Evolutionary conservation across 2,329 filamentous ascomycete genomes (phyloP), one percentile per base, ranked within the genome.

Genomic region (Pestalotiopsis sp.): DNA sequence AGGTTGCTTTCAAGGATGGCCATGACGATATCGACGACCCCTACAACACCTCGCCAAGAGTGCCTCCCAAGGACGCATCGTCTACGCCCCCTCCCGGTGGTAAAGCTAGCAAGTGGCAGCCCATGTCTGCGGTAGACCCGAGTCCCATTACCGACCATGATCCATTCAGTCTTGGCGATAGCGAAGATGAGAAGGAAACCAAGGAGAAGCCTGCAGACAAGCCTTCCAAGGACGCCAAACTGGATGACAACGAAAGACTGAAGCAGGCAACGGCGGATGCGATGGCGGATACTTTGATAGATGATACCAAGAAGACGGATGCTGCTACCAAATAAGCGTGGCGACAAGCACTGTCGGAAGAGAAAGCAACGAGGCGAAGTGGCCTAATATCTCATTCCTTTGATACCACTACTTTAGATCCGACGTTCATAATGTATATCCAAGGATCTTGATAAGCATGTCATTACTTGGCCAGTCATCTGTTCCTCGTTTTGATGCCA

Each of bases 71-170:
- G 80, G 89, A 85, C 77, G 81, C 73, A 70, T 76, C 79, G 38
- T 76, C 81, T 41, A 78, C 78, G 25, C 77, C 82, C 58, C 76
- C 75, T 27, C 79, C 84, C n/a, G 84, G 85, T 62, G 81, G 83
- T 72, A 96, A 94, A 83, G 82, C 89, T 61, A 98, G 95, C 87
- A 99, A 99, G 84, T 99, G 96, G 96, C 95, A 99, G 81, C 95
- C 96, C 11, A 84, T 99, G 74, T 94, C 95, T 13, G 87, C 91
- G 0, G 90, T 98, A 14, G 93, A 97, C 72, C 94, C 95, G 1
- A 91, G 89, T 71, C 95, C 95, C 14, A 92, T 97, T 71, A 87
- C 88, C 20, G 94, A 98, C 74, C 95, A 97, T 75, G 96, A 99
- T 77, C 96, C 96, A 0, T 99, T 99, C 82, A 98, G 94, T 76